Base-by-base conservation (phyloP, 176 grass and related monocot species). In the Cocos nucifera region DNA sequence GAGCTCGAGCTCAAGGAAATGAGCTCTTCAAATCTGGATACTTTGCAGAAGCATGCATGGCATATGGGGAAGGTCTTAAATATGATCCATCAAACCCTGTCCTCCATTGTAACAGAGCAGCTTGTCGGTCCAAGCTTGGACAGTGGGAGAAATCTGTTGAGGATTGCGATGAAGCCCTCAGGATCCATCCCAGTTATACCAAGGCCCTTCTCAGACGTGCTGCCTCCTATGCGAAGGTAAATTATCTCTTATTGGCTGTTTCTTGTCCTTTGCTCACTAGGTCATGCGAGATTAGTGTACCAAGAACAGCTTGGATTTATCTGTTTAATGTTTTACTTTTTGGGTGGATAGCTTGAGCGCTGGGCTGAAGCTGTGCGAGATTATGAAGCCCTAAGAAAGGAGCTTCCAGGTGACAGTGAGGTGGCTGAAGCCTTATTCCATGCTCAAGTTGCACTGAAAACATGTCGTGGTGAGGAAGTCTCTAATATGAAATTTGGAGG, bases 121-220 rank as follows among this genome's bases (percentile, higher is more conserved):
- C 93, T 61, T 92, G 93, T 53, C 77, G 87, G 74, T 88, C 78
- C 51, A 98, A 92, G 70, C 76, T 98, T 65, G 84, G 86, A 12
- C 66, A 62, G 35, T 98, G 93, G 93, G 78, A 80, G 10, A 98
- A 92, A 51, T 83, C 84, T 2, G 60, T 98, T 70, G 87, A 85
- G 8, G 87, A 98, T 75, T 98, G 93, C 69, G 92, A 83, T 10
- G 93, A 83, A 48, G 93, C 87, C 56, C 60, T 98, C 24, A 88
- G 79, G 75, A 80, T 98, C 62, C 84, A 80, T 19, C 93, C 93
- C 15, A 92, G 73, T 67, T 98, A 98, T 64, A 92, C 81, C 17
- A 98, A 98, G 74, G 93, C 93, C 56, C 84, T 98, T 59, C 78
- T 98, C 71, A 98, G 93, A 76, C 76, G 93, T 53, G 93, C 87